Base-by-base conservation (phyloP, 345 rosid genomes). In the Salix udensis region DNA sequence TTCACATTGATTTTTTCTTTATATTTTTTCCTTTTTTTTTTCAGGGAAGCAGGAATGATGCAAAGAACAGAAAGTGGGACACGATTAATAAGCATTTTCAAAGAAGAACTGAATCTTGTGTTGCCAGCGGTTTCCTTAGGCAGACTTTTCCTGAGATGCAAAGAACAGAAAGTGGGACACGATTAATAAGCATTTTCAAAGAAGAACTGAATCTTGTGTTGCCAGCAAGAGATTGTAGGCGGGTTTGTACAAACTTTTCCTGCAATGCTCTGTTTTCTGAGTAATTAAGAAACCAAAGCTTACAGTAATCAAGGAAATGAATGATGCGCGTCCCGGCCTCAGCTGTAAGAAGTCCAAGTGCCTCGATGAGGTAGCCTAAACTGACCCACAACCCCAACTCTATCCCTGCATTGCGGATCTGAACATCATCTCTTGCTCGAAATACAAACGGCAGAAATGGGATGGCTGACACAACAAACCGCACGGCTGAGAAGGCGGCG, bases 351-450 rank as follows among this genome's bases (percentile, higher is more conserved):
- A 88, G 77, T 36, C 92, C 90, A 55, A 91, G 80, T 14, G 90
- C 90, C 79, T 89, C 90, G 78, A 83, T 82, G n/a, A 89, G 80
- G 78, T 89, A 89, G 16, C 91, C 91, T 34, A 89, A 79, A 82
- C 88, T 86, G 67, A 85, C 83, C 89, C 91, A 89, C 15, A 89
- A 44, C 28, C 96, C 93, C 85, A 91, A 82, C 86, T 89, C 91
- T 50, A 87, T 79, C 70, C 90, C 93, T 3, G 89, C 86, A 78
- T 88, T 84, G 19, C 86, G 85, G 39, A 85, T 91, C 39, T 86
- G 40, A 15, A 73, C 84, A 80, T 85, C 87, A 7, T 79, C 79
- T 77, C 83, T 60, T 9, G 90, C 86, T 62, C 46, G 71, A 30
- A 75, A 30, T 68, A 89, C 83, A 76, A 86, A 82, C 16, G 91